Conservation (phyloP, 768 basidiomycete species). For the Porphyrellus cyaneotinctus region DNA sequence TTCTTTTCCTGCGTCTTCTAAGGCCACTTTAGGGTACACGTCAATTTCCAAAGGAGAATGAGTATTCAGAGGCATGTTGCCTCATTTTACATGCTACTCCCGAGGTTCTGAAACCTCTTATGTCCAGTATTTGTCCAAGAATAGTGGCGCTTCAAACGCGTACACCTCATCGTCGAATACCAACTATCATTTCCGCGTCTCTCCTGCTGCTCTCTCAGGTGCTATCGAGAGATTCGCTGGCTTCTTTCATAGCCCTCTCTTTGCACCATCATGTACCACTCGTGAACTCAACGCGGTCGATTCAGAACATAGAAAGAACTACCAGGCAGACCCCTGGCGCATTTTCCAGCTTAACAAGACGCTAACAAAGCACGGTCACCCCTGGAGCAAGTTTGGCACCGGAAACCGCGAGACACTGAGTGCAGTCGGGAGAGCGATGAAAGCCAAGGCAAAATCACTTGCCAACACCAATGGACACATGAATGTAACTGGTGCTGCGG, state of each 20-base stretch:
- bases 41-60: conserved; percentile 88
- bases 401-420: conserved; percentile 76
- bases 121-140: conserved; percentile 66
- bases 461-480: conserved; percentile 22
- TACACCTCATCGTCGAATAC: conserved; percentile 91
- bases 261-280: conserved; percentile 76
- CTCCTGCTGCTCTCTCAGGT: conserved; percentile 56
- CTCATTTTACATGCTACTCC: not conserved
- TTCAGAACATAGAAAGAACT: conserved; percentile 96
- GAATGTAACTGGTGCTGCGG: conserved; percentile 18
- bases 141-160: conserved; percentile 88
- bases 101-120: not conserved
- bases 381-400: conserved; percentile 90
- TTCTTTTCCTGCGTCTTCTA: not conserved
- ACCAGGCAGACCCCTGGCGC: conserved; percentile 88
- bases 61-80: conserved; percentile 73
- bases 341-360: conserved; percentile 92
- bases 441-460: conserved; percentile 44
- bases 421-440: conserved; percentile 53
- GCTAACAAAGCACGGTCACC: conserved; percentile 72
- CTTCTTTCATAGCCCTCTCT: conserved; percentile 94
- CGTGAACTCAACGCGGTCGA: conserved; percentile 95
- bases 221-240: conserved; percentile 75
- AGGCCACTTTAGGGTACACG: conserved; percentile 58
- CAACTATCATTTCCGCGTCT: conserved; percentile 79